Evolutionary conservation across 257 asterid genomes (phyloP), one percentile per base, ranked within the genome.

Genomic region (Lithospermum erythrorhizon): DNA sequence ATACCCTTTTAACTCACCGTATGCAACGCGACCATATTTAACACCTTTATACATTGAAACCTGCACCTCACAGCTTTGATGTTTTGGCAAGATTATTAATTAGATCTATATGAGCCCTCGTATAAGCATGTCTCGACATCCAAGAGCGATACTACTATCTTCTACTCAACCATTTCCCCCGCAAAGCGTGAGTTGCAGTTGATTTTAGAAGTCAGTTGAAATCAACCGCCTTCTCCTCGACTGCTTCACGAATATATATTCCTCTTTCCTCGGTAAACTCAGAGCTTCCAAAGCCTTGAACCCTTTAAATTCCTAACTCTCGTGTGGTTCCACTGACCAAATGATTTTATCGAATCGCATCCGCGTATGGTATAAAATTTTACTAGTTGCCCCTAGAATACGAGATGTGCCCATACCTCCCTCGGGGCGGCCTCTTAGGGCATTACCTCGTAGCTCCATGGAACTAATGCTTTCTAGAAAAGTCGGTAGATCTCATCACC

Each of bases 301-400:
- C 90, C 97, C 61, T n/a, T n/a, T 96, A 63, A 61, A 87, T 63
- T 82, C 85, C 82, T n/a, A 83, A 47, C 54, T 90, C 97, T 3
- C 82, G 63, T 18, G 75, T 54, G 24, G 74, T 60, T 64, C 93
- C n/a, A n/a, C n/a, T n/a, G n/a, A n/a, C n/a, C n/a, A n/a, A n/a
- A n/a, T n/a, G n/a, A n/a, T n/a, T n/a, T n/a, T n/a, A n/a, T n/a
- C n/a, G n/a, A n/a, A n/a, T 79, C n/a, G n/a, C n/a, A n/a, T n/a
- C n/a, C n/a, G n/a, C n/a, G n/a, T n/a, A n/a, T n/a, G n/a, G n/a
- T n/a, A n/a, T n/a, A n/a, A n/a, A n/a, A n/a, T n/a, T n/a, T n/a
- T n/a, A n/a, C n/a, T n/a, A n/a, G n/a, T n/a, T n/a, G n/a, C n/a
- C n/a, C n/a, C n/a, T n/a, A n/a, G n/a, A n/a, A n/a, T n/a, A n/a